Base-by-base conservation (phyloP, 208 protist species). In the Porcisia deanei region DNA sequence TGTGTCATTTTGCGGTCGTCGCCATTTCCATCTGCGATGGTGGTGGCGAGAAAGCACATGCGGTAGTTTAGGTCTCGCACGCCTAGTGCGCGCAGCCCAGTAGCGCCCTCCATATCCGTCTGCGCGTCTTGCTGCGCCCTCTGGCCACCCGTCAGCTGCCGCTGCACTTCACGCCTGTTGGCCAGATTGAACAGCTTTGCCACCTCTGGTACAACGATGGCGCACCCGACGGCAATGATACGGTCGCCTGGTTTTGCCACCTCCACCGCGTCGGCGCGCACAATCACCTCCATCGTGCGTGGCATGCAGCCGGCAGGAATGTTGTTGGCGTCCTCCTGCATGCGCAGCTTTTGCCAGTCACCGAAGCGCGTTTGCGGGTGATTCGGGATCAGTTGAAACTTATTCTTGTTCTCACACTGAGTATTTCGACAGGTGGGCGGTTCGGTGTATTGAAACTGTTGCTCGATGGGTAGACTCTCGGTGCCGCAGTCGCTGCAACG, bases 371-470 rank as follows among this genome's bases (percentile, higher is more conserved):
- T 97, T 1, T 88, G 88, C 3, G 85, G 90, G 83, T 96, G 90
- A 18, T 86, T 90, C 0, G 90, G 91, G 47, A 95, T 79, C 8
- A 99, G 87, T 59, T 95, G 80, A 86, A 98, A 99, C 37, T 86
- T 84, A 52, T 70, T 88, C 45, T 87, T 94, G 86, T 99, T 99
- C 49, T 89, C 82, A 79, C 98, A 99, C 54, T 88, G 66, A 4
- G 83, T 37, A 76, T 98, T 98, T 30, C 88, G 85, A 80, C 98
- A 99, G 41, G 85, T 85, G 16, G 92, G 89, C 37, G 97, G 96
- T 78, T 98, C 98, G 8, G 99, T 99, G 93, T 99, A 99, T 78
- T 98, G 95, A 86, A 99, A 99, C 83, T 99, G 97, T 91, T 99
- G 99, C 59, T 83, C 80, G 1, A 99, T 88, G 22, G 91, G 87